Percentiles rank a stretch among this genome's conserved stretches.
Conservation (phyloP, 1,284 basidiomycete species). For the Ustilago loliicola region DNA sequence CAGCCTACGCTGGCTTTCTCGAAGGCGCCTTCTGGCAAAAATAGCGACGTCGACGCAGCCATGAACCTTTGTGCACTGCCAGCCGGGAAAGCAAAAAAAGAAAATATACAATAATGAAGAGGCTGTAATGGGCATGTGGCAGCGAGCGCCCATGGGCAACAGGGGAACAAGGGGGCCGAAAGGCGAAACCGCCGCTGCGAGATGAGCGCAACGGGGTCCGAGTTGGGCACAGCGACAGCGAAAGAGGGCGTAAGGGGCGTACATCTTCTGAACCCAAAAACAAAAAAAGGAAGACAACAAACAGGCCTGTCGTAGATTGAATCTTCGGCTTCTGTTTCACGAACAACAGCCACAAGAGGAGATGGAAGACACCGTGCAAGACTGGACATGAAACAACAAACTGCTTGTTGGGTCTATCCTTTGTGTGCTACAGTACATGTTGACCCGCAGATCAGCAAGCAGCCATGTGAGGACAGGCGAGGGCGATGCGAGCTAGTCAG, state of each 20-base stretch:
- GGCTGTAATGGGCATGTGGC: not conserved
- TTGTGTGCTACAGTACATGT: not conserved
- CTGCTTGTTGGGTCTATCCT: not conserved
- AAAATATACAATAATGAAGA: not conserved
- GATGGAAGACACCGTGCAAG: not conserved
- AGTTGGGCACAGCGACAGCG: not conserved
- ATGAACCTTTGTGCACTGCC: constrained; percentile 1
- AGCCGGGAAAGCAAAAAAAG: not conserved
- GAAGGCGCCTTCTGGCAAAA: not conserved
- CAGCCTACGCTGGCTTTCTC: not conserved
- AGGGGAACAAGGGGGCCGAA: not conserved
- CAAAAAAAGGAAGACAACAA: constrained; percentile 19
- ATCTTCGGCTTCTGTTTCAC: constrained; percentile 1
- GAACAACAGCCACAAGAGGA: not conserved
- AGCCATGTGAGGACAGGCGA: not conserved
- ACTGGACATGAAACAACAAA: not conserved
- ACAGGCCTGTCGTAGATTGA: constrained; percentile 22
- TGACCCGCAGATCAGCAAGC: constrained; percentile 1
- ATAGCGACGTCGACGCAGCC: constrained; percentile 3
- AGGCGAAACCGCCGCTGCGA: constrained; percentile 13
- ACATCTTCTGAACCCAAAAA: not conserved
- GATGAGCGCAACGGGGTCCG: constrained; percentile 12
- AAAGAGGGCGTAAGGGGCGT: not conserved
- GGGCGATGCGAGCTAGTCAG: not conserved
- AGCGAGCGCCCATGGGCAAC: not conserved